phyloP scores from a whole-genome alignment of 2,329 filamentous ascomycete species.

The Hypomyces rosellus region DNA sequence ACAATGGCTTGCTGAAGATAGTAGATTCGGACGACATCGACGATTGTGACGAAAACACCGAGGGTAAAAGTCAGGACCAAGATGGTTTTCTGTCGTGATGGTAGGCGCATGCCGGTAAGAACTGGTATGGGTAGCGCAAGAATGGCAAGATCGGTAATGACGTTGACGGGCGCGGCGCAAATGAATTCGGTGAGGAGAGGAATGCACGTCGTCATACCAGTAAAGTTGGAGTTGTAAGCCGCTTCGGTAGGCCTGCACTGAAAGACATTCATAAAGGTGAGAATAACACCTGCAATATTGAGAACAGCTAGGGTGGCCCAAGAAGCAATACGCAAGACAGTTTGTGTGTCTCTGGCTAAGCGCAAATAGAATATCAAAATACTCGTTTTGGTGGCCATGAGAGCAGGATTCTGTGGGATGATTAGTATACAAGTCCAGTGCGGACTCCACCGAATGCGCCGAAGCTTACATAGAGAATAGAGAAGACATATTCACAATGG shows the following conservation, averaged over 20 bases:
- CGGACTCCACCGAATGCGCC: too few species aligned
- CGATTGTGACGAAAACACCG: conserved; percentile 79
- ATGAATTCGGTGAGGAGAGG: conserved; percentile 57
- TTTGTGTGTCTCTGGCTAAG: conserved; percentile 69
- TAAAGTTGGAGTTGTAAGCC: conserved; percentile 48
- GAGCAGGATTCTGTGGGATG: conserved; percentile 64
- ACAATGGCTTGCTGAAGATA: conserved; percentile 72
- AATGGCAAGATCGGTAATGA: conserved; percentile 84
- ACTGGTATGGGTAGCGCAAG: conserved; percentile 84
- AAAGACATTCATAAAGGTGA: conserved; percentile 82
- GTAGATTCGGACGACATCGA: conserved; percentile 84
- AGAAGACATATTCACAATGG: conserved; percentile 57
- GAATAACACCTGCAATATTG: conserved; percentile 67
- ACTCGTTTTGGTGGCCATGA: conserved; percentile 91
- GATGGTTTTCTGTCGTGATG: conserved; percentile 79
- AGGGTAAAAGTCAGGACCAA: conserved; percentile 80
- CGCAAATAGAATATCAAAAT: conserved; percentile 86
- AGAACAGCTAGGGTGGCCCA: conserved; percentile 72
- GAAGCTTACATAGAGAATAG: conserved; percentile 51
- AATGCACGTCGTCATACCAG: conserved; percentile 40
- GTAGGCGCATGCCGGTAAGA: conserved; percentile 77
- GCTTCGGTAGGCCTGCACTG: conserved; percentile 74
- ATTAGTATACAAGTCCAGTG: conserved; percentile 6
- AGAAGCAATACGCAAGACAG: conserved; percentile 73
- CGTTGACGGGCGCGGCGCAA: conserved; percentile 80